Evolutionary conservation across 2,329 filamentous ascomycete species (phyloP), one percentile per base, ranked within the genome.

Genomic region (Claviceps capensis): DNA sequence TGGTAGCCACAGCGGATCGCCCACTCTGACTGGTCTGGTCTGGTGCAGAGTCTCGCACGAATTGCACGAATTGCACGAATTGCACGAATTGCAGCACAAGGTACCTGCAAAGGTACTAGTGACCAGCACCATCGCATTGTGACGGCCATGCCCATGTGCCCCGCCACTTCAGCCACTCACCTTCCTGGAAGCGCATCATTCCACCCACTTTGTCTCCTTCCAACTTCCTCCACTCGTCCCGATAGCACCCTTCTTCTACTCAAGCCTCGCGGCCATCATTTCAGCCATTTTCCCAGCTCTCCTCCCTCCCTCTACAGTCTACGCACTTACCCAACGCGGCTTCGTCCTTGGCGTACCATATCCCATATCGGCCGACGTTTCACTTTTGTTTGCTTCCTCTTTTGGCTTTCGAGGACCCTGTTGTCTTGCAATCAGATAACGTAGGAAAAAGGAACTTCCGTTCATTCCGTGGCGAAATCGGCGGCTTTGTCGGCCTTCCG

Each of bases 81-180:
- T 26, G 23, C 23, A 30, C 26, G 26, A 30, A 9, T 30, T 30
- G 8, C 26, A 30, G 30, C 30, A 9, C 30, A 30, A 30, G 30
- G 30, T 30, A 34, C 30, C 30, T 34, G 30, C 30, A 34, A 11
- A 34, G 9, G 30, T 34, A 34, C 30, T 34, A 11, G 30, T 34
- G 30, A 34, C 30, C 30, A 34, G 30, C 30, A 34, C 30, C 30
- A 34, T 34, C 37, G 37, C 37, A 40, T 40, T 40, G 37, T 40
- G 9, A 34, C 9, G 30, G 11, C 49, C 43, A 51, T 43, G 36
- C 40, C 40, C 30, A 11, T 11, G 30, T 34, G 9, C 30, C 46
- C 50, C 50, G 43, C 50, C 43, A 38, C 44, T 26, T 23, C 36
- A 48, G 43, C 50, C 37, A 51, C 34, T 46, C n/a, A 30, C 4